Evolutionary conservation across 345 rosid species (phyloP), one percentile per base, ranked within the genome.

Genomic region (Populus euphratica): DNA sequence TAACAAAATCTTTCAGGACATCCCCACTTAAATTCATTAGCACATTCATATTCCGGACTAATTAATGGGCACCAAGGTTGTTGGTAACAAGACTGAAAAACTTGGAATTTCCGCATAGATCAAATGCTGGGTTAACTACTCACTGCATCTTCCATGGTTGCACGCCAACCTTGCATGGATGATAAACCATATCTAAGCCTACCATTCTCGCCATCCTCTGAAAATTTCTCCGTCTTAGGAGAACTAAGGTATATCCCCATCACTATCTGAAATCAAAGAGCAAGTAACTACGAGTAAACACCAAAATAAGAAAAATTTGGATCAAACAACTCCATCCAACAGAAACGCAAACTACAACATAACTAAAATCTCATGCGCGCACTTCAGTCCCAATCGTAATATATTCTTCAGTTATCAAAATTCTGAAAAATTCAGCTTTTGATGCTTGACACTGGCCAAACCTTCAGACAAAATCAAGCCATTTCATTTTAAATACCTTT

Each of bases 111-210:
- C 39, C 50, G 59, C 31, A 47, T 27, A 47, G 70, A 72, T 76
- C 54, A 56, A 25, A 65, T 18, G 67, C 44, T 73, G 33, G 36
- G 68, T n/a, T 36, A 38, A 78, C 64, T 65, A 88, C 98, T 92
- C 87, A 95, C 99, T 11, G 99, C 98, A 83, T 96, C 99, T 88
- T 96, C 99, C 99, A 96, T 96, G 52, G 92, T 81, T 29, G 98
- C 90, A 56, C 99, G 99, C 99, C 99, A 93, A 69, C 99, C 99
- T 88, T 96, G 99, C 99, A 96, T 96, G 25, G 98, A 96, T 12
- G 98, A 92, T 79, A 96, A 80, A 59, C 99, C 98, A 85, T 86
- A 96, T 83, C 98, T 87, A 25, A 96, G 86, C 83, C 85, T 83
- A 72, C 84, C 85, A 80, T 89, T 93, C 76, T 89, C 96, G 12